Percentiles rank a stretch among this genome's conserved stretches.
These are phyloP conservation scores for Pseudogymnoascus pannorum DNA, from an alignment of 2,329 filamentous ascomycete species.

Conservation along the genomic window DNA sequence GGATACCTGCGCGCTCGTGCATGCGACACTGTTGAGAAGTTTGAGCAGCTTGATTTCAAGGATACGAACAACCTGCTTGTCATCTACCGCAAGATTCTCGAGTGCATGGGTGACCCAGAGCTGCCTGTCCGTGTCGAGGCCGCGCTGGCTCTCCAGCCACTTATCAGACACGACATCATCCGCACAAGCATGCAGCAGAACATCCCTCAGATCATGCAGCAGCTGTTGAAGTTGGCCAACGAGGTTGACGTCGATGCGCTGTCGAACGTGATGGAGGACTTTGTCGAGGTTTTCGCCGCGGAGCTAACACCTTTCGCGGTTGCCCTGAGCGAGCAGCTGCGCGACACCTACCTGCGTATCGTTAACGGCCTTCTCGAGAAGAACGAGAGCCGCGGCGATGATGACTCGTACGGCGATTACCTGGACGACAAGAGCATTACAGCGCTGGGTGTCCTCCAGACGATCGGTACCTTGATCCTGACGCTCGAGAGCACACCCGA, in stretches of 20 bases:
- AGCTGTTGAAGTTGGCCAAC: constrained; percentile 91
- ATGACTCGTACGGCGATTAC: constrained; percentile 80
- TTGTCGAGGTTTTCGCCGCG: constrained; percentile 96
- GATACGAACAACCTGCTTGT: constrained; percentile 90
- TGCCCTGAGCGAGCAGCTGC: constrained; percentile 87
- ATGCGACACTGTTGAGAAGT: constrained; percentile 97
- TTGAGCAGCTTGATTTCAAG: constrained; percentile 94
- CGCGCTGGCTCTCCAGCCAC: constrained; percentile 83
- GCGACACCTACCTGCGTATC: constrained; percentile 92
- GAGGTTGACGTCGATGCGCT: constrained; percentile 96
- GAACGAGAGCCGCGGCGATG: constrained; percentile 67
- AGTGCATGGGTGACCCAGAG: constrained; percentile 92
- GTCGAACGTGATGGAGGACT: constrained; percentile 99
- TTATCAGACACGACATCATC: constrained; percentile 93
- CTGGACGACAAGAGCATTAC: constrained; percentile 98
- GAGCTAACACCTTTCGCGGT: constrained; percentile 96
- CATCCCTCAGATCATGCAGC: constrained; percentile 99
- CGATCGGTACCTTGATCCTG: constrained; percentile 92
- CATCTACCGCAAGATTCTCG: constrained; percentile 93
- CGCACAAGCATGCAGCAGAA: constrained; percentile 93
- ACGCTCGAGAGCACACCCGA: constrained; percentile 96
- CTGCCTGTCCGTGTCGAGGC: constrained; percentile 92
- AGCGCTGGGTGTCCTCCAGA: constrained; percentile 90
- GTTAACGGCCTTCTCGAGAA: constrained; percentile 86
- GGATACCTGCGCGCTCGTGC: constrained; percentile 90